phyloP scores from a whole-genome alignment of 495 filamentous ascomycete species.

The Podospora tetraspora region DNA sequence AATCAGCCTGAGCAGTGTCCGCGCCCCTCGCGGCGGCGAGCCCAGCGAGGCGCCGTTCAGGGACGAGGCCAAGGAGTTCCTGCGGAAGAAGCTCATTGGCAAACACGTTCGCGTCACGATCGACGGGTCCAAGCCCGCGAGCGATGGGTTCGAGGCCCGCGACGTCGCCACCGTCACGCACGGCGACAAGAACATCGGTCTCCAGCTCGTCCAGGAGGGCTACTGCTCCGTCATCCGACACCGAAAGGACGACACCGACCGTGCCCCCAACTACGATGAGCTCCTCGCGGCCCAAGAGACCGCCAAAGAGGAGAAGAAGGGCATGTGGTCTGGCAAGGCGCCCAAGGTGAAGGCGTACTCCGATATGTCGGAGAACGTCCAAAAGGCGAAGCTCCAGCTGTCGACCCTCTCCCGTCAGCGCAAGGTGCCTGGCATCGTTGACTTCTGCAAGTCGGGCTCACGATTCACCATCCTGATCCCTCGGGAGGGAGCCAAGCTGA shows the following conservation, averaged over 20 bases:
- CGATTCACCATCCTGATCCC: conserved; percentile 91
- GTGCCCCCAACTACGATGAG: conserved; percentile 90
- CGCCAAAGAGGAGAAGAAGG: conserved; percentile 75
- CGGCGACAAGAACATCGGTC: conserved; percentile 79
- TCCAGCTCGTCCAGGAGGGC: conserved; percentile 82
- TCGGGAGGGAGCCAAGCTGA: conserved; percentile 89
- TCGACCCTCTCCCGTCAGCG: conserved; percentile 81
- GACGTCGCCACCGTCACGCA: conserved; percentile 85
- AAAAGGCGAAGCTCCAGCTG: conserved; percentile 92
- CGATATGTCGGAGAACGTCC: conserved; percentile 85
- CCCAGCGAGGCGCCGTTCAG: conserved; percentile 68
- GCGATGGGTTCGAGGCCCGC: conserved; percentile 85
- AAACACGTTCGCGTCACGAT: conserved; percentile 86
- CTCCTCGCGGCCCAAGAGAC: conserved; percentile 82
- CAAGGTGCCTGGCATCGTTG: conserved; percentile 89
- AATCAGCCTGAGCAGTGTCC: conserved; percentile 84
- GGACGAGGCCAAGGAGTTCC: conserved; percentile 91
- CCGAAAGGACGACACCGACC: conserved; percentile 83
- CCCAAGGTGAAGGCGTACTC: conserved; percentile 72
- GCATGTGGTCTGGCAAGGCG: conserved; percentile 87
- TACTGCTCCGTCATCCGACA: conserved; percentile 92
- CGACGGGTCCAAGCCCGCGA: conserved; percentile 86
- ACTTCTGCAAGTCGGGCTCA: conserved; percentile 94
- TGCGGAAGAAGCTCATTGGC: conserved; percentile 89
- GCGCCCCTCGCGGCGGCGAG: conserved; percentile 69